phyloP scores from a whole-genome alignment of 208 protist genomes.

The Wallacemonas sp. region DNA sequence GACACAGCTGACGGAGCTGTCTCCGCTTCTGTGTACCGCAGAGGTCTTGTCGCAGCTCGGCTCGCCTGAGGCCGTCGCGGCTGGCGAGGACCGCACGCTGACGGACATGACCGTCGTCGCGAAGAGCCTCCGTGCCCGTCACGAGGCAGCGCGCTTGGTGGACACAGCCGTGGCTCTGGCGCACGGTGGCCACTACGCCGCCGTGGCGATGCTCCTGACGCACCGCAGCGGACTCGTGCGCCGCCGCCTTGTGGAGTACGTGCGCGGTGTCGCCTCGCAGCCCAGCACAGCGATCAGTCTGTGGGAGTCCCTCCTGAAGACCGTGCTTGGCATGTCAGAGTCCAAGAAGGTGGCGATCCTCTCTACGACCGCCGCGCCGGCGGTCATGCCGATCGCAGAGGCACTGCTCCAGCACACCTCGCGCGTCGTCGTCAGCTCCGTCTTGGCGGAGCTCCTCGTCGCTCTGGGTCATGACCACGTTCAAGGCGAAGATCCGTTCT shows the following conservation, averaged over 20 bases:
- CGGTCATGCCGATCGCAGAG: conserved; percentile 34
- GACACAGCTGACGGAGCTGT: conserved; percentile 15
- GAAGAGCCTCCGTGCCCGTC: not conserved
- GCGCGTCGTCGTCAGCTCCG: conserved; percentile 22
- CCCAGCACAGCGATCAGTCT: conserved; percentile 32
- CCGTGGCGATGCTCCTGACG: conserved; percentile 68
- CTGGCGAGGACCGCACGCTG: conserved; percentile 14
- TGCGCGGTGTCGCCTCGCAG: conserved; percentile 23
- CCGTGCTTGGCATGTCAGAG: conserved; percentile 58
- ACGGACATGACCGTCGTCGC: conserved; percentile 2
- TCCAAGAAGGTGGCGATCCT: conserved; percentile 48
- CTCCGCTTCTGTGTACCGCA: conserved; percentile 34
- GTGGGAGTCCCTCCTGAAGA: conserved; percentile 59
- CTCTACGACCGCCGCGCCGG: conserved; percentile 29
- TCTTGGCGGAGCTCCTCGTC: conserved; percentile 62
- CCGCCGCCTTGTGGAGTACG: conserved; percentile 23
- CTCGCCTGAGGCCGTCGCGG: not conserved
- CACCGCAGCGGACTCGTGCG: conserved; percentile 61
- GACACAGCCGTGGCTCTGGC: conserved; percentile 64
- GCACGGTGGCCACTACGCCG: conserved; percentile 33
- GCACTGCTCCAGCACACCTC: conserved; percentile 49
- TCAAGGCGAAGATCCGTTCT: conserved; percentile 64
- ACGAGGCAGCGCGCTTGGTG: conserved; percentile 48
- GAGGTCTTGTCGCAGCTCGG: conserved; percentile 66
- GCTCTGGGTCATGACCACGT: conserved; percentile 80